phyloP scores from a whole-genome alignment of 2,329 filamentous ascomycete species.

The Ophioceras dolichostomum region DNA sequence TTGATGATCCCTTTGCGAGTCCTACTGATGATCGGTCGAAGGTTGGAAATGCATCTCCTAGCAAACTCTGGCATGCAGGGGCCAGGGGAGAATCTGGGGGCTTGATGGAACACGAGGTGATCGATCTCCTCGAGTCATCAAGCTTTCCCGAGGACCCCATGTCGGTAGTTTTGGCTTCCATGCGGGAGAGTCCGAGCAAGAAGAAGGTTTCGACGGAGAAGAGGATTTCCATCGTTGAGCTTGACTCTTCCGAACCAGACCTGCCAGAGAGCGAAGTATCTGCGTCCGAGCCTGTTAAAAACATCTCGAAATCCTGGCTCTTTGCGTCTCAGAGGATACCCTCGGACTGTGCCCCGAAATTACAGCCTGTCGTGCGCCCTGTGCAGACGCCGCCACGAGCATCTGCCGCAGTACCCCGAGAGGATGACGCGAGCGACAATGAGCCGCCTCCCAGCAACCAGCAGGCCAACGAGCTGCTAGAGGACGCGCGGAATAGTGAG shows the following conservation, averaged over 20 bases:
- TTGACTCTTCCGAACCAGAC: neutral
- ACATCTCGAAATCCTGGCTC: too few species aligned
- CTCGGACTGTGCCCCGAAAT: too few species aligned
- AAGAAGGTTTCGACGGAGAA: neutral
- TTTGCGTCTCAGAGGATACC: too few species aligned
- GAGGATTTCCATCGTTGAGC: neutral
- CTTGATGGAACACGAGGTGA: constrained; percentile 48
- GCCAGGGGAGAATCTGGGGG: constrained; percentile 54
- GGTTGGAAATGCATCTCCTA: neutral
- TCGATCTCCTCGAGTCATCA: constrained; percentile 42
- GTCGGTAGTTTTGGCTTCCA: neutral
- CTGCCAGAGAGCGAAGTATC: too few species aligned
- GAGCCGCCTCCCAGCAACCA: constrained; percentile 19
- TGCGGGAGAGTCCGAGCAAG: neutral
- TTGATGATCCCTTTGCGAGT: constrained; percentile 23
- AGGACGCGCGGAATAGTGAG: constrained; percentile 3
- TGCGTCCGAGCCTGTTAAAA: too few species aligned
- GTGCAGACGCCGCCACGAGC: too few species aligned
- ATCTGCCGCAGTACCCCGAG: neutral
- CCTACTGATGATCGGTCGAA: constrained; percentile 4
- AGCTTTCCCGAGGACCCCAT: constrained; percentile 10
- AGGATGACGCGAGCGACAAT: constrained; percentile 5
- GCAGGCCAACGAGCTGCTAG: constrained; percentile 11
- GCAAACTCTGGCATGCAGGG: constrained; percentile 57
- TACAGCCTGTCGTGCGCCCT: too few species aligned